Conservation (phyloP, 23 red algal genomes). For the Gracilaria domingensis region DNA sequence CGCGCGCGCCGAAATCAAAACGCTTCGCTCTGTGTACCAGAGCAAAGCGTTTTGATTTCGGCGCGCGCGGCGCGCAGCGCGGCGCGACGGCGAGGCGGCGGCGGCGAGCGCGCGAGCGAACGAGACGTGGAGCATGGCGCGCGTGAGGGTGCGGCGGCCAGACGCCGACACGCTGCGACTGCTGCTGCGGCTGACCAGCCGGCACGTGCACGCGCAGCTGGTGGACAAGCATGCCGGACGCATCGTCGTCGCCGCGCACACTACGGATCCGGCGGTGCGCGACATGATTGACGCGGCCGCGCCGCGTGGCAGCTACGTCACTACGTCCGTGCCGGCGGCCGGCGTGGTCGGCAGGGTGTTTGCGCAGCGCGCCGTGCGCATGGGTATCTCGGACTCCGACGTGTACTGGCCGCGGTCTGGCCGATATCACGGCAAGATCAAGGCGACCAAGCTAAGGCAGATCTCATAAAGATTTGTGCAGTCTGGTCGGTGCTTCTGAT, state of each 20-base stretch:
- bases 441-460: no score
- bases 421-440: no score
- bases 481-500: no score
- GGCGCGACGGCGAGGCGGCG: not conserved
- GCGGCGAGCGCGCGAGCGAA: no score
- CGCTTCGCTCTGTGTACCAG: no score
- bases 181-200: conserved; percentile 69
- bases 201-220: conserved; percentile 86
- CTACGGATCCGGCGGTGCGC: conserved; percentile 55
- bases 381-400: conserved; percentile 34
- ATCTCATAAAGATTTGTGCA: no score
- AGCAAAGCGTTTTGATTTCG: no score
- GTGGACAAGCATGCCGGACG: conserved; percentile 37
- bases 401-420: no score
- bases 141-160: conserved; percentile 38
- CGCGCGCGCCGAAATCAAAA: no score
- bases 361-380: conserved; percentile 36
- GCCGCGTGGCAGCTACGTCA: conserved; percentile 31
- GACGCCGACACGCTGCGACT: conserved; percentile 34
- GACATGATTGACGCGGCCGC: conserved; percentile 2
- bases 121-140: conserved; percentile 8
- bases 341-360: conserved; percentile 46
- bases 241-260: conserved; percentile 62
- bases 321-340: conserved; percentile 64
- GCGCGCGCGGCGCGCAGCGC: no score